Base-by-base conservation (phyloP, 192 early-diverging fungal genomes). In the Coemansia sp. region DNA sequence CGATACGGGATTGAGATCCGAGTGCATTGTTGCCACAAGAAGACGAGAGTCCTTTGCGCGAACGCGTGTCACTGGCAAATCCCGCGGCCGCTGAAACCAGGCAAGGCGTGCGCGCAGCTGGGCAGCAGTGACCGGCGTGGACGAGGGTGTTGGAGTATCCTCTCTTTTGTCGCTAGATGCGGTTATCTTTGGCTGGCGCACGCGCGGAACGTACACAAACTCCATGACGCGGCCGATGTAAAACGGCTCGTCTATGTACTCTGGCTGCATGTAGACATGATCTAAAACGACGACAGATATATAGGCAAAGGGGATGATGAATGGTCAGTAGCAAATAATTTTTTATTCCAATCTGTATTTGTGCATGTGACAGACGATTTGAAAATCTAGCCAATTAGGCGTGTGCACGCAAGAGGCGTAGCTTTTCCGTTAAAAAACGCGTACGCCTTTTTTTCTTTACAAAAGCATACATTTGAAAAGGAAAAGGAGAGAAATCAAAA, bases 21-120 rank as follows among this genome's bases (percentile, higher is more conserved):
- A 89, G 73, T 94, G 87, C 92, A 96, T 94, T 34, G 91, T 93
- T 15, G 93, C 93, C 10, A 94, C 77, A 33, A 96, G 74, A 9
- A 91, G 71, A 7, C 90, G 84, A 23, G 89, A 84, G 74, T 95
- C 92, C 58, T 89, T 81, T 28, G 79, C 79, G 48, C 85, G 88
- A 16, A 71, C 68, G 1, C 78, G 74, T 20, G 87, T 81, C 16
- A 86, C 74, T 30, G 88, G 75, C 57, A 93, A 79, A 64, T 95
- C 92, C 35, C 88, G 86, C 6, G 91, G 87, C 20, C 94, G 84
- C 70, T 90, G 87, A 60, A 86, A 91, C 87, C 86, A 89, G 6
- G 89, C 90, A 66, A 90, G 81, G 30, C 89, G 84, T 16, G 68
- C 74, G 3, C 66, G 57, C 64, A 81, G 72, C 69, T 72, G 78